These are phyloP conservation scores for Tylopilus felleus DNA, from an alignment of 768 basidiomycete genomes.

Conservation along the genomic window DNA sequence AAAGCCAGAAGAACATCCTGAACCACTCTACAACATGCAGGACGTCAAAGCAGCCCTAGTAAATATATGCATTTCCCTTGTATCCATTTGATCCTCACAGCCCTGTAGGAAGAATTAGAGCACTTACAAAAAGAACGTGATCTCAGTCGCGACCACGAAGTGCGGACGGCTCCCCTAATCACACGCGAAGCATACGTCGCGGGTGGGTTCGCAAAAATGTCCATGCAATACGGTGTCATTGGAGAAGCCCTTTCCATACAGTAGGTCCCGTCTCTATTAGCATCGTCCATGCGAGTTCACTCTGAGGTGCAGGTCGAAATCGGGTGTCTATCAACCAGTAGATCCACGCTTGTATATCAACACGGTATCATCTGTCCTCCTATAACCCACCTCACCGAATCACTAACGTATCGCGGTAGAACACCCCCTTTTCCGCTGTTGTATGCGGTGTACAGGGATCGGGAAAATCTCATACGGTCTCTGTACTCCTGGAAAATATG, in stretches of 20 bases:
- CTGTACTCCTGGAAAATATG: conserved; percentile 65
- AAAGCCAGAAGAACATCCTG: not conserved
- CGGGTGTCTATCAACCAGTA: conserved; percentile 25
- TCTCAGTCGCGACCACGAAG: conserved; percentile 23
- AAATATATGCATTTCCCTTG: not conserved
- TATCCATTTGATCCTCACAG: not conserved
- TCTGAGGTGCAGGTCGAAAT: conserved; percentile 28
- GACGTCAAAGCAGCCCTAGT: conserved; percentile 6
- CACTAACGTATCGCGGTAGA: conserved; percentile 34
- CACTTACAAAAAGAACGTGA: conserved; percentile 3
- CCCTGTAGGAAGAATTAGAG: conserved; percentile 5
- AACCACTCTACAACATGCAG: conserved; percentile 4
- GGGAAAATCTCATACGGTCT: conserved; percentile 68
- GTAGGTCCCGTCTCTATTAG: conserved; percentile 16
- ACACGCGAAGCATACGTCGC: conserved; percentile 42
- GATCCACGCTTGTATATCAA: conserved; percentile 61
- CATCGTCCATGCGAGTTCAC: not conserved
- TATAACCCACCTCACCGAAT: not conserved
- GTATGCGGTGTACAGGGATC: conserved; percentile 74
- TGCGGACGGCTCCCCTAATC: conserved; percentile 45
- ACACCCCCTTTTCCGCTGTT: conserved; percentile 64
- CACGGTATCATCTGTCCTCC: conserved; percentile 40
- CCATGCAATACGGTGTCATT: conserved; percentile 57
- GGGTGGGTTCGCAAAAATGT: conserved; percentile 21
- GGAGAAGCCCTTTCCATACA: conserved; percentile 35